Evolutionary conservation across 768 basidiomycete species (phyloP).

Genomic region (Leccinum broughii): DNA sequence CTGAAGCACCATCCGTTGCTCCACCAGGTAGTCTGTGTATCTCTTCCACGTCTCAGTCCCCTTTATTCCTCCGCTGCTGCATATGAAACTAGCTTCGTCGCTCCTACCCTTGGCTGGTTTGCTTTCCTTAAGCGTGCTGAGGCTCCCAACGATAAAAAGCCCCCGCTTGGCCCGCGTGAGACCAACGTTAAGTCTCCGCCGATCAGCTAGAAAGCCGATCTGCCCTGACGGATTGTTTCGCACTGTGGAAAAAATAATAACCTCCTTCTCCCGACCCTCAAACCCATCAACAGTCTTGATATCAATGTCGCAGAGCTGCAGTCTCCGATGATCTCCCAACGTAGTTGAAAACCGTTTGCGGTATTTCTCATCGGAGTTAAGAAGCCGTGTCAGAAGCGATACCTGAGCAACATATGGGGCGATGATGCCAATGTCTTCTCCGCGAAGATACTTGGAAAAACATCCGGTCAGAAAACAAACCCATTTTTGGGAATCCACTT

Average conservation of each 20-base stretch:
- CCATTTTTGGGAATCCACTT: not conserved
- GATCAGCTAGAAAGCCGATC: conserved; percentile 89
- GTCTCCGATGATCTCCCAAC: conserved; percentile 64
- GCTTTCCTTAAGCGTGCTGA: conserved; percentile 59
- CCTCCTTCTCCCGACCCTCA: conserved; percentile 90
- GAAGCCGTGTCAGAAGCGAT: conserved; percentile 63
- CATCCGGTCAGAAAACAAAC: conserved; percentile 11
- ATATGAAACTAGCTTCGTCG: conserved; percentile 11
- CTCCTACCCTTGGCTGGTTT: conserved; percentile 32
- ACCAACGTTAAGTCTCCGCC: conserved; percentile 85
- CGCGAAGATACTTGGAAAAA: conserved; percentile 51
- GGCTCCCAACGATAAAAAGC: conserved; percentile 77
- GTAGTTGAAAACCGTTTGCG: conserved; percentile 53
- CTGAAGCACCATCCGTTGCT: conserved; percentile 52
- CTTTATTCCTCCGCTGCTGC: conserved; percentile 33
- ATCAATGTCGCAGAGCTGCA: conserved; percentile 70
- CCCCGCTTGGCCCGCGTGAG: conserved; percentile 86
- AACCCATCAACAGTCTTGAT: conserved; percentile 95
- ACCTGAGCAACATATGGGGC: conserved; percentile 92
- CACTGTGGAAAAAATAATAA: conserved; percentile 90
- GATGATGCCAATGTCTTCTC: conserved; percentile 86
- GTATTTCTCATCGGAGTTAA: conserved; percentile 56
- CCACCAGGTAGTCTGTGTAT: conserved; percentile 56
- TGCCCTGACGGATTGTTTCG: conserved; percentile 74
- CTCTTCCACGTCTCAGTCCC: conserved; percentile 60